A percentile compares a stretch with the other conserved stretches of the same genome.
Conservation (phyloP, 2,329 filamentous ascomycete species). For the Diaporthe citriasiana region DNA sequence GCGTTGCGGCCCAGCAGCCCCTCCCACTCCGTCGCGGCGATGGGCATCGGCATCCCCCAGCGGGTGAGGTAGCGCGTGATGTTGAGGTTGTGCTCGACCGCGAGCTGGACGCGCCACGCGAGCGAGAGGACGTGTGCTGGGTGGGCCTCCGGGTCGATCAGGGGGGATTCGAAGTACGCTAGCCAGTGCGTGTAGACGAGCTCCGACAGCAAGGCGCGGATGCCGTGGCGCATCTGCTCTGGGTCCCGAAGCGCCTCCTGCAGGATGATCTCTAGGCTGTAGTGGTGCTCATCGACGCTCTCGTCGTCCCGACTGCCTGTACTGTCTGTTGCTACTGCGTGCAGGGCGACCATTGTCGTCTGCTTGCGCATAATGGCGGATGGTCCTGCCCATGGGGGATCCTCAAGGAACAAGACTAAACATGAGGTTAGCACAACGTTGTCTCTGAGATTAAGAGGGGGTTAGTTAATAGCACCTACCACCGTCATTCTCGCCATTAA, state of each 20-base stretch:
- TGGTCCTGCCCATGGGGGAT: constrained; percentile 12
- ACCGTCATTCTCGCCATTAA: constrained; percentile 47
- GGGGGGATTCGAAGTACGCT: constrained; percentile 52
- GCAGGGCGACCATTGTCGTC: constrained; percentile 20
- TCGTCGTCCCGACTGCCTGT: constrained; percentile 19
- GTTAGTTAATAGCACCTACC: constrained; percentile 36
- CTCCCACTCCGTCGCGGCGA: constrained; percentile 48
- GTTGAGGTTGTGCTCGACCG: constrained; percentile 54
- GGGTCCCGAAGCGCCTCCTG: constrained; percentile 44
- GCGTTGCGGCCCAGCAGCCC: constrained; percentile 49
- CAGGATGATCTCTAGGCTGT: constrained; percentile 49
- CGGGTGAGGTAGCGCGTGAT: constrained; percentile 35
- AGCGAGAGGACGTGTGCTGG: constrained; percentile 43
- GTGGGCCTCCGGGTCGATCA: constrained; percentile 34
- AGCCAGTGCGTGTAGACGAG: constrained; percentile 52
- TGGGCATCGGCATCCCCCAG: not conserved
- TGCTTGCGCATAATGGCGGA: constrained; percentile 8
- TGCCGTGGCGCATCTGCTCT: constrained; percentile 33
- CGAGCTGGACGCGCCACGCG: constrained; percentile 50
- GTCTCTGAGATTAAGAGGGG: not conserved
- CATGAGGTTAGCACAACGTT: constrained; percentile 42
- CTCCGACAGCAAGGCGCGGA: constrained; percentile 44
- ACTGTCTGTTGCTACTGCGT: constrained; percentile 1
- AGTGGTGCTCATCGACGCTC: constrained; percentile 43
- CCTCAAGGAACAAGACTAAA: constrained; percentile 40